Evolutionary conservation across 2,329 filamentous ascomycete genomes (phyloP).

Genomic region (Aspergillus spinulosporus): DNA sequence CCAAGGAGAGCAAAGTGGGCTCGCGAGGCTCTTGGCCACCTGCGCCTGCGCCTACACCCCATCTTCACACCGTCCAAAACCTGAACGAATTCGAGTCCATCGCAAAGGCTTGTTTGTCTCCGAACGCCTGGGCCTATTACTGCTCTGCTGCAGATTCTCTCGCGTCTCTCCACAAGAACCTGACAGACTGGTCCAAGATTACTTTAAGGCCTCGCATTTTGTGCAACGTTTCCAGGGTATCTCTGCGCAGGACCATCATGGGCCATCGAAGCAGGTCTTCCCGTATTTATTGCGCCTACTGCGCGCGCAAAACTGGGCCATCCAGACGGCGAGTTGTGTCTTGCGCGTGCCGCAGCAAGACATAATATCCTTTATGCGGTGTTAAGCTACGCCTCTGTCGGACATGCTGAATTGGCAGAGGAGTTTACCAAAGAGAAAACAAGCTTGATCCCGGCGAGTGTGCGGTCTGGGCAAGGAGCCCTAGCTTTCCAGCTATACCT

Average conservation of each 20-base stretch:
- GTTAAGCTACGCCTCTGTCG: not conserved
- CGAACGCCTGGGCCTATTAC: constrained; percentile 66
- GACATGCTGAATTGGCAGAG: not conserved
- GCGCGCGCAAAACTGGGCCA: constrained; percentile 5
- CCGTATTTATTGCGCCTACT: constrained; percentile 5
- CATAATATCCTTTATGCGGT: not conserved
- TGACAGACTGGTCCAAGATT: not conserved
- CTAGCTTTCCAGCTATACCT: constrained; percentile 1
- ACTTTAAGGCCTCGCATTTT: constrained; percentile 3
- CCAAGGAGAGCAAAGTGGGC: too few species aligned
- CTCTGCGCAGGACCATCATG: not conserved
- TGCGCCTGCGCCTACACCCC: not conserved
- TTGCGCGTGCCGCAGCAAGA: not conserved
- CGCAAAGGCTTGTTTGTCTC: constrained; percentile 56
- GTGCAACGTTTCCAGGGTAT: not conserved
- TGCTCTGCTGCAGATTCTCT: constrained; percentile 49
- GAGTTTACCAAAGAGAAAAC: not conserved
- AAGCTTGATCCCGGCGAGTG: not conserved
- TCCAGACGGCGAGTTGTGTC: constrained; percentile 1
- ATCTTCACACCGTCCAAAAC: not conserved
- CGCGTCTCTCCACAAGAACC: constrained; percentile 50
- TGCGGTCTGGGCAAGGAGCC: not conserved
- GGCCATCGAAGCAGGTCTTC: not conserved
- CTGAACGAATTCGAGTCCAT: constrained; percentile 26
- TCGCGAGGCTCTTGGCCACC: too few species aligned